Evolutionary conservation across 1,284 basidiomycete species (phyloP).

Genomic region (Calocybe gambosa): DNA sequence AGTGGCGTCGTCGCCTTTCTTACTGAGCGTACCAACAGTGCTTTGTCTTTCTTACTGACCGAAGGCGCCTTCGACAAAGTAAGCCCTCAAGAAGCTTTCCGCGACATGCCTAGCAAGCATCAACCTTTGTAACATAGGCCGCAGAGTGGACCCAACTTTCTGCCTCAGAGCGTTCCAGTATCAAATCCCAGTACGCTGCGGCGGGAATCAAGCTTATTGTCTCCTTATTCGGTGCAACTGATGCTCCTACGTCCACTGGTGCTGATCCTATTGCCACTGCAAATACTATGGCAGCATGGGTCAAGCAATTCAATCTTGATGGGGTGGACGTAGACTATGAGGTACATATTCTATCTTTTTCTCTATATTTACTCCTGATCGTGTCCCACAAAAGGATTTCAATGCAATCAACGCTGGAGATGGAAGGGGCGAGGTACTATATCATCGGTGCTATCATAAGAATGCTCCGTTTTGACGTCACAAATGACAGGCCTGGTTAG

Average conservation of each 20-base stretch:
- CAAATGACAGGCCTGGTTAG: background rate
- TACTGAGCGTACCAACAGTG: constrained; percentile 23
- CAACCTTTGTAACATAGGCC: constrained; percentile 19
- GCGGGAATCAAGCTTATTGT: constrained; percentile 56
- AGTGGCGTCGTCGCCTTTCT: background rate
- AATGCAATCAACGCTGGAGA: constrained; percentile 36
- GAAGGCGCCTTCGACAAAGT: constrained; percentile 47
- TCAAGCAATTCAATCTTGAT: constrained; percentile 44
- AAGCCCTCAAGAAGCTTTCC: background rate
- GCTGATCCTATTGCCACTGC: constrained; percentile 42
- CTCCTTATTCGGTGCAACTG: constrained; percentile 49
- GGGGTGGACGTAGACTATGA: constrained; percentile 53
- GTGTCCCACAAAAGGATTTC: constrained; percentile 33
- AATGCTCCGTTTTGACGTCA: background rate
- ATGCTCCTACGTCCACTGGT: constrained; percentile 40
- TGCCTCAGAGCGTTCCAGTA: constrained; percentile 32
- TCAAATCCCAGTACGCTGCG: constrained; percentile 43
- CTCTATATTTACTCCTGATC: background rate
- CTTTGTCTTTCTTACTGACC: constrained; percentile 43
- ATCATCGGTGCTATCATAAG: constrained; percentile 8
- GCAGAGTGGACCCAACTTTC: constrained; percentile 33
- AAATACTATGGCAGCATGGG: constrained; percentile 44
- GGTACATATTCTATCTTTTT: constrained; percentile 18
- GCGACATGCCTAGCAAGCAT: background rate
- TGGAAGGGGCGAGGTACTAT: constrained; percentile 27